Conservation (phyloP, 306 rosid genomes). For the Abrus precatorius region DNA sequence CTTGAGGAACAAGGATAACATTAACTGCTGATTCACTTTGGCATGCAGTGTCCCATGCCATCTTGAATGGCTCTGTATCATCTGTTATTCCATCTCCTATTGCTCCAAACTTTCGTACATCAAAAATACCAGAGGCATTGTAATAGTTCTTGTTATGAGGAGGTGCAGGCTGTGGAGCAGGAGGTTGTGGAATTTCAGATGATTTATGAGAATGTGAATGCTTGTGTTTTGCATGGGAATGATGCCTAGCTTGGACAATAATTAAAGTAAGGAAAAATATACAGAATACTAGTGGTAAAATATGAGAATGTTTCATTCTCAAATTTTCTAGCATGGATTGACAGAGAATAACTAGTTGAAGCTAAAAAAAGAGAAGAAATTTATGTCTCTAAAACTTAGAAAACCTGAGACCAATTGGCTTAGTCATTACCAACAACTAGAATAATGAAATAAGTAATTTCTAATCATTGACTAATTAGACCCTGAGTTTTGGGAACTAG, state of each 20-base stretch:
- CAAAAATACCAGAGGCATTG: conserved; percentile 52
- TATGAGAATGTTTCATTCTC: conserved; percentile 56
- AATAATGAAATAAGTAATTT: conserved; percentile 7
- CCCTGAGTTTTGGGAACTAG: conserved; percentile 44
- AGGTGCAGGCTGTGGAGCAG: conserved; percentile 53
- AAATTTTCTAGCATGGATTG: conserved; percentile 2
- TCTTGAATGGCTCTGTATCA: conserved; percentile 85
- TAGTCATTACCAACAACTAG: conserved; percentile 42
- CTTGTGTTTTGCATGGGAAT: conserved; percentile 63
- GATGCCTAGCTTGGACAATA: conserved; percentile 72
- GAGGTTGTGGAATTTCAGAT: conserved; percentile 61
- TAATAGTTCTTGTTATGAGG: conserved; percentile 42
- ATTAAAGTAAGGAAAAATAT: conserved; percentile 50
- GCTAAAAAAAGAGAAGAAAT: neutral
- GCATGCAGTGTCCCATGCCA: conserved; percentile 93
- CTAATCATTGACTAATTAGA: conserved; percentile 15
- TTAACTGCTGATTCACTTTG: conserved; percentile 57
- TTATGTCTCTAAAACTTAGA: conserved; percentile 34
- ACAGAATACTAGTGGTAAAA: conserved; percentile 48
- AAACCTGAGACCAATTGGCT: conserved; percentile 29
- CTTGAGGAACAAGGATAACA: conserved; percentile 69
- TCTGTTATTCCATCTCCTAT: conserved; percentile 78
- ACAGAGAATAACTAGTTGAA: neutral
- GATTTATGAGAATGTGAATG: conserved; percentile 62
- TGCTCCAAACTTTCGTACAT: conserved; percentile 78